Base-by-base conservation (phyloP, 768 basidiomycete species). In the Collybia mongolica region DNA sequence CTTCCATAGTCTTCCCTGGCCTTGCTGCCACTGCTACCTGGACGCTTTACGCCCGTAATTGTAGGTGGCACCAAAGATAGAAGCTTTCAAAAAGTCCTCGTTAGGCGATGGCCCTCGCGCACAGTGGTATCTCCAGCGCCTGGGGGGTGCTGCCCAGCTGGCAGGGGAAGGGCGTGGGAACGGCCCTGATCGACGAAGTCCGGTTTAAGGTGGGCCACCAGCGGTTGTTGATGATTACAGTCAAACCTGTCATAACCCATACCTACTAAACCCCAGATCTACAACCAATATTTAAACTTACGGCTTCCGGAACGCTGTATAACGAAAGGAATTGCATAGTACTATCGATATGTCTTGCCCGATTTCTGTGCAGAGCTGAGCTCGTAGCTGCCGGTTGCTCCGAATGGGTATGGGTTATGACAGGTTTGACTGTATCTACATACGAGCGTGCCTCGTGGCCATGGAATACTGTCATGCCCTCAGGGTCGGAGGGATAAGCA, bases 91-190 rank as follows among this genome's bases (percentile, higher is more conserved):
- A 35, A 52, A 52, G 19, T 24, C 17, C 19, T 14, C 24, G 19
- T 54, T 54, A 29, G 49, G 53, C 3, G 50, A 52, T 9, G 42
- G 32, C 6, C 44, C 44, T 0, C 48, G 49, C 5, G 52, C 48
- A 19, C 48, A 47, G n/a, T 49, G 45, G 49, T 51, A 56, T 48
- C 52, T 48, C 43, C 46, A 51, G 19, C 44, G 48, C 17, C 23
- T 43, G 19, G 48, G 32, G 45, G 19, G 39, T 51, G 20, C 48
- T 42, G 18, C 49, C 52, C 29, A 40, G 44, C 26, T 49, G 47
- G 51, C 50, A 52, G 52, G 47, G 54, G 18, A 51, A 47, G 26
- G 49, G 46, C 17, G 40, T 57, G 20, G 44, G 50, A 32, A 54
- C 47, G 36, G 49, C 53, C 1, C 43, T 57, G 43, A 49, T 52